These are phyloP conservation scores for Samsoniella hepiali DNA, from an alignment of 2,329 filamentous ascomycete genomes.

Conservation along the genomic window DNA sequence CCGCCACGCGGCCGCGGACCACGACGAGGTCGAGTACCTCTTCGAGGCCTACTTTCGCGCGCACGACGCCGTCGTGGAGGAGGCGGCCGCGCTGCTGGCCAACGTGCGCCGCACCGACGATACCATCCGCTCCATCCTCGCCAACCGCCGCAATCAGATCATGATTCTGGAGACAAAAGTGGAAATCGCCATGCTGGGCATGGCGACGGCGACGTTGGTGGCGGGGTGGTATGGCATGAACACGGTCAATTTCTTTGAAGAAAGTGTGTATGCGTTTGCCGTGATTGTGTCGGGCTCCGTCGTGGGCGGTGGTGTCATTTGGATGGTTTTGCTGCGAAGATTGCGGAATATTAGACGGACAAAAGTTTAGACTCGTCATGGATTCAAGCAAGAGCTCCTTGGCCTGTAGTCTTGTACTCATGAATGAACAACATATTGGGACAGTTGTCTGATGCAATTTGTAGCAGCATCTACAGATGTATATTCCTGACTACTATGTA, in stretches of 20 bases:
- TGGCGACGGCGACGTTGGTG: conserved; percentile 34
- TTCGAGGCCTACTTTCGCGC: conserved; percentile 37
- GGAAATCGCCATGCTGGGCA: conserved; percentile 34
- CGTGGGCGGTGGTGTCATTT: conserved; percentile 15
- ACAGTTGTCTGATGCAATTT: too few relatives aligned
- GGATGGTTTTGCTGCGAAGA: conserved; percentile 14
- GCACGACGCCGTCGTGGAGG: conserved; percentile 30
- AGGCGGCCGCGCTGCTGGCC: conserved; percentile 28
- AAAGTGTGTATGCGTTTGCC: conserved; percentile 29
- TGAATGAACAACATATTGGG: too few relatives aligned
- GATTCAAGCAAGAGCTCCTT: neutral
- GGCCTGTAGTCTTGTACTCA: neutral
- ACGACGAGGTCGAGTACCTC: conserved; percentile 37
- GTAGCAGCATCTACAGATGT: too few relatives aligned
- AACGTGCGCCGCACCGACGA: conserved; percentile 32
- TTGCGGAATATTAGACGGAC: conserved; percentile 8
- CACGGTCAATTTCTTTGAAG: conserved; percentile 35
- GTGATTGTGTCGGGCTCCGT: conserved; percentile 12
- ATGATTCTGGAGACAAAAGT: conserved; percentile 37
- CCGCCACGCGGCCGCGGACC: conserved; percentile 30
- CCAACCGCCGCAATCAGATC: conserved; percentile 37
- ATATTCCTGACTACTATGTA: too few relatives aligned
- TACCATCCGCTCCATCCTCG: conserved; percentile 32
- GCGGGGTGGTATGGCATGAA: conserved; percentile 38
- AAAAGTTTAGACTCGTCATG: neutral